Evolutionary conservation across 2,329 filamentous ascomycete species (phyloP), one percentile per base, ranked within the genome.

Genomic region (Colletotrichum eleusines): DNA sequence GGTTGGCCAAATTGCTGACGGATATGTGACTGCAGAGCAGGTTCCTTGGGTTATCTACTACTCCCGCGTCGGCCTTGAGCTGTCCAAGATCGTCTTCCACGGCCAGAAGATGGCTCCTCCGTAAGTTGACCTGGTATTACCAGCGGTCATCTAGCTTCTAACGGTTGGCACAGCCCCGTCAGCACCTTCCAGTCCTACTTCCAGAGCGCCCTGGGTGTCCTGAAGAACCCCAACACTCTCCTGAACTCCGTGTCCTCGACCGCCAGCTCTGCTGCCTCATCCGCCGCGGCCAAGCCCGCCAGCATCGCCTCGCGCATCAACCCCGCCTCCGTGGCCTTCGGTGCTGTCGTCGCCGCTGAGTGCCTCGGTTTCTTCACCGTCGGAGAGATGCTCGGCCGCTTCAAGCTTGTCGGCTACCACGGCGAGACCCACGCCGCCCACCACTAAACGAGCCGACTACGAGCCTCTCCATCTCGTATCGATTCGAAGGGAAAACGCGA

Each of bases 331-430:
- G 81, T 95, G 76, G 88, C 88, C 66, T 84, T 92, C 64, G 92
- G 88, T 72, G 93, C 92, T 76, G 92, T 99, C 71, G 85, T 98
- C 73, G 84, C 87, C 58, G 95, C 95, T 67, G 95, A 99, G 85
- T 88, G 94, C 61, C 84, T 99, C 75, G 96, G 96, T 73, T 99
- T 99, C 89, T 99, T 98, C 89, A 97, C 95, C 73, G 90, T 98
- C 66, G 96, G 96, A 75, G 95, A 98, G 88, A 98, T 99, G 83
- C 91, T 99, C 78, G 96, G 96, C 78, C 90, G 95, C 79, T 90
- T 96, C 86, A 98, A 99, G 92, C 83, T 99, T 76, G 88, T 99
- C 77, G 96, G 96, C 74, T 99, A 99, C 88, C 89, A 88, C 83
- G 92, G 93, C 80, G 89, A 93, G 80, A 79, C 81, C 74, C 82